Conservation (phyloP, 1,139 yeast genomes). For the Pichia sp. region DNA sequence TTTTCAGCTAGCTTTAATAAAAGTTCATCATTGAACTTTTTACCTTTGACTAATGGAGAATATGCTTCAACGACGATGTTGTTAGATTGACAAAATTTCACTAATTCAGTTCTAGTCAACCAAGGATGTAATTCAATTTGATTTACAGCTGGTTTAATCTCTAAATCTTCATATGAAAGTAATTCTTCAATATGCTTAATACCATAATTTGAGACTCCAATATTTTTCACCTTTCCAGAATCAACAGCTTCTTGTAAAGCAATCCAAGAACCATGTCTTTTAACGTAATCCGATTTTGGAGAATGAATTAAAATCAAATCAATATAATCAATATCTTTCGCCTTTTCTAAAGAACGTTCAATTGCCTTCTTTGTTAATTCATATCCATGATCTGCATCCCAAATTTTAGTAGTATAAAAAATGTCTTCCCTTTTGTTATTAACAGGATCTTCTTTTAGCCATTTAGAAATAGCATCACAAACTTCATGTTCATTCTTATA, state of each 20-base stretch:
- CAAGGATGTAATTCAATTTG: slow-evolving; percentile 52
- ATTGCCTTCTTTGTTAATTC: slow-evolving; percentile 36
- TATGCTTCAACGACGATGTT: slow-evolving; percentile 46
- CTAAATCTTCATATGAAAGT: slow-evolving; percentile 33
- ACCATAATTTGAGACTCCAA: slow-evolving; percentile 43
- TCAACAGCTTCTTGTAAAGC: slow-evolving; percentile 40
- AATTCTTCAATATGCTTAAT: slow-evolving; percentile 35
- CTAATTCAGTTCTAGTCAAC: slow-evolving; percentile 36
- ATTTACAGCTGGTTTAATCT: slow-evolving; percentile 41
- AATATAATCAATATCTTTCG: slow-evolving; percentile 37
- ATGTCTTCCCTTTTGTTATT: slow-evolving; percentile 32
- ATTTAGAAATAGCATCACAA: slow-evolving; percentile 43
- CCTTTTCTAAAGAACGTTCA: slow-evolving; percentile 33
- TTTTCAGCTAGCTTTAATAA: slow-evolving; percentile 35
- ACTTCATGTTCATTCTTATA: slow-evolving; percentile 58
- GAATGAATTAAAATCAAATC: slow-evolving; percentile 39
- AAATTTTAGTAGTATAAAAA: slow-evolving; percentile 35
- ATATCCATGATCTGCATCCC: slow-evolving; percentile 36
- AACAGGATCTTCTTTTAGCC: slow-evolving; percentile 39
- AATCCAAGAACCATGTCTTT: slow-evolving; percentile 38
- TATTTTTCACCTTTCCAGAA: slow-evolving; percentile 31
- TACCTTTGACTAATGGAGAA: slow-evolving; percentile 49
- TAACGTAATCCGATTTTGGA: slow-evolving; percentile 33
- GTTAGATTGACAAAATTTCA: slow-evolving; percentile 31
- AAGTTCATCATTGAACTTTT: slow-evolving; percentile 44